Conservation (phyloP, 768 basidiomycete genomes). For the Auricularia cornea region DNA sequence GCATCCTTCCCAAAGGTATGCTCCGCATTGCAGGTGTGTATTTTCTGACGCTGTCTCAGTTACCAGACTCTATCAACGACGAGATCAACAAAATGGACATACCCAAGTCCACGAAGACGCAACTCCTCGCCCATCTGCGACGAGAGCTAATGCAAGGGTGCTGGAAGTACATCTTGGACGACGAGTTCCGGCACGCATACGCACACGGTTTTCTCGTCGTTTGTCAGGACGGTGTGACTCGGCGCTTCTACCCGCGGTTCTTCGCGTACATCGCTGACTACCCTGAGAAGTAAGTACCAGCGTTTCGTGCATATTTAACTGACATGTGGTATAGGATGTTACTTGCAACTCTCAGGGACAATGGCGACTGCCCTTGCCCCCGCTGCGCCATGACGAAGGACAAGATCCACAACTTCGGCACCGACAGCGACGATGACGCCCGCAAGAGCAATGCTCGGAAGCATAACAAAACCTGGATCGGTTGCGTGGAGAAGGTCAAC, state of each 20-base stretch:
- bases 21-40: too few relatives aligned
- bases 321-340: constrained; percentile 15
- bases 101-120: background rate
- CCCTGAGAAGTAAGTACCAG: constrained; percentile 27
- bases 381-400: constrained; percentile 16
- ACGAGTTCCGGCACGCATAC: constrained; percentile 6
- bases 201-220: constrained; percentile 6
- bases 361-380: constrained; percentile 25
- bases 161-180: constrained; percentile 8
- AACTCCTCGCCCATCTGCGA: constrained; percentile 1
- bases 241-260: constrained; percentile 18
- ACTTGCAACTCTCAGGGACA: constrained; percentile 19
- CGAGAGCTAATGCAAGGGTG: constrained; percentile 9
- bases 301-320: background rate
- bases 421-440: background rate
- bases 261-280: constrained; percentile 30
- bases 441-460: background rate
- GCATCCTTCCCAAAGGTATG: too few relatives aligned
- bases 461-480: background rate
- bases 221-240: constrained; percentile 4
- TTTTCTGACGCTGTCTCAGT: too few relatives aligned
- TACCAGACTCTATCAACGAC: too few relatives aligned
- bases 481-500: too few relatives aligned
- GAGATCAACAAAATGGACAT: too few relatives aligned
- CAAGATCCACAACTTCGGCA: constrained; percentile 7